Evolutionary conservation across 2,329 filamentous ascomycete species (phyloP).

Genomic region (Cryphonectria parasitica): DNA sequence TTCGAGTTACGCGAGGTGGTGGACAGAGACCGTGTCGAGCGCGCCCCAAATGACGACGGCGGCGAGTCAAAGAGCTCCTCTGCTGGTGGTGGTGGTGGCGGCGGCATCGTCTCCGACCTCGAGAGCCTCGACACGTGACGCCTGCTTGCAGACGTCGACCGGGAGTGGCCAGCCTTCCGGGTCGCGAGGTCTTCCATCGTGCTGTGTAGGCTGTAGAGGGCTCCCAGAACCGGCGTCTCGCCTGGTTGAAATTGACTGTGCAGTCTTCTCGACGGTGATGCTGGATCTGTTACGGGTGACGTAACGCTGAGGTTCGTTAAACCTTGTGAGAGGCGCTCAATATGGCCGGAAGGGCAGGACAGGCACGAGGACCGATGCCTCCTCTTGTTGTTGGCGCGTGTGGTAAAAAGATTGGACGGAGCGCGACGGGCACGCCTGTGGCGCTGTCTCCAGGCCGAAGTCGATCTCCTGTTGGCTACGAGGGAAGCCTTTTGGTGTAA

Average conservation of each 20-base stretch:
- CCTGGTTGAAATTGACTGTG: conserved; percentile 18
- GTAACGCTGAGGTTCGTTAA: conserved; percentile 22
- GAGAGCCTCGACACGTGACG: conserved; percentile 32
- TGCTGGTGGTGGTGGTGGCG: conserved; percentile 41
- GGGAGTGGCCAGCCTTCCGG: conserved; percentile 25
- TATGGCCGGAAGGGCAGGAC: conserved; percentile 30
- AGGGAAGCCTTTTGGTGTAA: conserved; percentile 26
- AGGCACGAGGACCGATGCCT: conserved; percentile 33
- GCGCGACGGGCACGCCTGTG: conserved; percentile 40
- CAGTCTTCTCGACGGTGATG: conserved; percentile 2
- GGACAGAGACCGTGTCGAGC: conserved; percentile 57
- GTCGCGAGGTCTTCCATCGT: conserved; percentile 34
- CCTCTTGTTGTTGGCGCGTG: conserved; percentile 35
- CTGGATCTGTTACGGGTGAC: background rate
- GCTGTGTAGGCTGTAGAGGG: conserved; percentile 32
- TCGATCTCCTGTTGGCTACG: conserved; percentile 47
- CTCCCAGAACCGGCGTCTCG: conserved; percentile 29
- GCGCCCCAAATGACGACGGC: conserved; percentile 41
- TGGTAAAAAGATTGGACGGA: conserved; percentile 43
- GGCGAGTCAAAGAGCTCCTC: conserved; percentile 43
- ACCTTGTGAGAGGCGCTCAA: conserved; percentile 33
- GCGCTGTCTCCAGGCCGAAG: conserved; percentile 40
- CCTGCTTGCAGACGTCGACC: conserved; percentile 21
- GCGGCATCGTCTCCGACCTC: conserved; percentile 43
- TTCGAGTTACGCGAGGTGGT: conserved; percentile 59